phyloP scores from a whole-genome alignment of 768 basidiomycete genomes.

The Leccinum imitatum region DNA sequence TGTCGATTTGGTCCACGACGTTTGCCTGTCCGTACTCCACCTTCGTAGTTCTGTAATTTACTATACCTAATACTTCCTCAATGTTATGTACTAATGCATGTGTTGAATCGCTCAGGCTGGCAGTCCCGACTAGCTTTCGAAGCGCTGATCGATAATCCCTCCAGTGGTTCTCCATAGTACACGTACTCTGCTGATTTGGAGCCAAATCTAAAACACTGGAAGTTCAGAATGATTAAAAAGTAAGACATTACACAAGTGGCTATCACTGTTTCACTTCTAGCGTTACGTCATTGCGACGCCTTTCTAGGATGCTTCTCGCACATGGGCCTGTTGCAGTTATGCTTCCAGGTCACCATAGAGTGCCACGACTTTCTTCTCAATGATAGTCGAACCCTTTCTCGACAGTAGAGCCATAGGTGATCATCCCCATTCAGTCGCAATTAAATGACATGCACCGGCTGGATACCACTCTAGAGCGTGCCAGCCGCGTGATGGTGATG shows the following conservation, averaged over 20 bases:
- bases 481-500: not conserved
- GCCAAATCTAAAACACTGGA: conserved; percentile 4
- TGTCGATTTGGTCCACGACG: conserved; percentile 14
- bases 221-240: not conserved
- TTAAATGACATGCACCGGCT: not conserved
- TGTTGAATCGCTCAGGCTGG: not conserved
- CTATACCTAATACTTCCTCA: not conserved
- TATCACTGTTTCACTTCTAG: not conserved
- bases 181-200: not conserved
- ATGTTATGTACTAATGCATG: not conserved
- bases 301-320: not conserved
- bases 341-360: not conserved
- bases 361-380: not conserved
- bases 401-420: not conserved
- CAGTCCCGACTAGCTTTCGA: not conserved
- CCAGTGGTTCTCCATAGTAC: not conserved
- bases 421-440: not conserved
- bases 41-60: not conserved
- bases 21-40: conserved; percentile 1
- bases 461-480: not conserved
- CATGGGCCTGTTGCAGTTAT: not conserved
- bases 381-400: not conserved
- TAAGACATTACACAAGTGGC: conserved; percentile 4
- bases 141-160: not conserved
- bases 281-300: not conserved